phyloP scores from a whole-genome alignment of 805 yeast species.

The Wickerhamiella azymoides region DNA sequence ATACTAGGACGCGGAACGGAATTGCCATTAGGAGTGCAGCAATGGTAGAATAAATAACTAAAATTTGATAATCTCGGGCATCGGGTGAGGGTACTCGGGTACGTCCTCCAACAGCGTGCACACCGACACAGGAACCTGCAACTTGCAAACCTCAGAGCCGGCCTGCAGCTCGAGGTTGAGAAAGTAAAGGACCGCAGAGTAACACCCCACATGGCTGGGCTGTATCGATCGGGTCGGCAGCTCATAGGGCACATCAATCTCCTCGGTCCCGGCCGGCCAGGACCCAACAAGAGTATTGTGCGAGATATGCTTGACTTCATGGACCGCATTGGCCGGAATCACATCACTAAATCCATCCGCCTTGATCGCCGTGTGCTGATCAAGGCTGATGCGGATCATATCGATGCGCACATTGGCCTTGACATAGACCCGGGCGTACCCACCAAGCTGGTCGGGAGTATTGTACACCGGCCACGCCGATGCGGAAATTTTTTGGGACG shows the following conservation, averaged over 20 bases:
- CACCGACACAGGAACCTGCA: constrained; percentile 7
- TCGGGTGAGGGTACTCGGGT: constrained; percentile 1
- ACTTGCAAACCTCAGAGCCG: not conserved
- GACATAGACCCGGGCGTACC: constrained; percentile 1
- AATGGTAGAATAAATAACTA: not conserved
- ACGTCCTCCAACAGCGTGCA: not conserved
- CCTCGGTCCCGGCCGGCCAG: constrained; percentile 3
- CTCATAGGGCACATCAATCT: constrained; percentile 7
- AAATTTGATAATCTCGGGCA: not conserved
- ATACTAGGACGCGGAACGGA: too few species aligned
- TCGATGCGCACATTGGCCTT: not conserved
- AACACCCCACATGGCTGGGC: constrained; percentile 9
- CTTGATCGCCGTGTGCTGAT: constrained; percentile 4
- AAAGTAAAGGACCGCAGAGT: constrained; percentile 7
- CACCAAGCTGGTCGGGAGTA: constrained; percentile 3
- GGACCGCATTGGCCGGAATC: not conserved
- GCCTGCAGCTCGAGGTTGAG: constrained; percentile 1
- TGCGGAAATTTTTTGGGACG: not conserved
- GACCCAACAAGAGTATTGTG: not conserved
- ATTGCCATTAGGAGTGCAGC: not conserved
- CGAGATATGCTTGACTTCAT: not conserved
- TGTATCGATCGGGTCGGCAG: not conserved
- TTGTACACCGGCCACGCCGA: constrained; percentile 6
- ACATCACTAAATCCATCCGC: constrained; percentile 6
- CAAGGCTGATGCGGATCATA: not conserved